These are phyloP conservation scores for Alternaria metachromatica DNA, from an alignment of 2,329 filamentous ascomycete species.

Conservation along the genomic window DNA sequence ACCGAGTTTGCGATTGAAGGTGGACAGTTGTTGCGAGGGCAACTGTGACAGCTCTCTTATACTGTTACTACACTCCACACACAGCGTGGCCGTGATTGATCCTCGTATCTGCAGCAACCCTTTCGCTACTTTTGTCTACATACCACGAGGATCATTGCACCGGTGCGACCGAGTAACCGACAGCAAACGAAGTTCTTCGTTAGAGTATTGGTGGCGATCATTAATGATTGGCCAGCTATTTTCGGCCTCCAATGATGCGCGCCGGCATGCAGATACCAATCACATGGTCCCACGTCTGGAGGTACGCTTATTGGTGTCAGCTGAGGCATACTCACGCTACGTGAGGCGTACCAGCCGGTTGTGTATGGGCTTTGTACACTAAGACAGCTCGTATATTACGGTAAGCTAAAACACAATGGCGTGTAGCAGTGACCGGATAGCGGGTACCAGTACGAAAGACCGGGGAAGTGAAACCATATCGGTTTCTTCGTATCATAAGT, in stretches of 20 bases:
- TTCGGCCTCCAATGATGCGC: conserved; percentile 18
- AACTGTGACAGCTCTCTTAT: background rate
- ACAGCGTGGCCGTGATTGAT: background rate
- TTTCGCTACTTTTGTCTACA: background rate
- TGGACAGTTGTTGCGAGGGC: background rate
- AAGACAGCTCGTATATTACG: background rate
- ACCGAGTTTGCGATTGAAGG: background rate
- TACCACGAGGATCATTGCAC: background rate
- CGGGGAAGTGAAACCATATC: background rate
- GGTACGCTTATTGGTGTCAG: background rate
- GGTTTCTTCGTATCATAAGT: background rate
- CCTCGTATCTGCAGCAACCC: background rate
- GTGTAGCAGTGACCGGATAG: background rate
- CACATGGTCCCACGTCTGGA: background rate
- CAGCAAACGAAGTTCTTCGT: conserved; percentile 11
- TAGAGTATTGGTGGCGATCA: conserved; percentile 8
- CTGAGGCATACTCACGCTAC: background rate
- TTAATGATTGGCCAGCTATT: conserved; percentile 22
- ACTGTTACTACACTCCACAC: background rate
- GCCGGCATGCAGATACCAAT: conserved; percentile 15
- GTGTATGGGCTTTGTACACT: background rate
- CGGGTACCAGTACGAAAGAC: background rate
- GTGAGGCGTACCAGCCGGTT: background rate
- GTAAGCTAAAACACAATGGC: background rate
- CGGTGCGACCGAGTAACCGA: background rate